Base-by-base conservation (phyloP, 805 yeast genomes). In the Candida khao-thaluensis region DNA sequence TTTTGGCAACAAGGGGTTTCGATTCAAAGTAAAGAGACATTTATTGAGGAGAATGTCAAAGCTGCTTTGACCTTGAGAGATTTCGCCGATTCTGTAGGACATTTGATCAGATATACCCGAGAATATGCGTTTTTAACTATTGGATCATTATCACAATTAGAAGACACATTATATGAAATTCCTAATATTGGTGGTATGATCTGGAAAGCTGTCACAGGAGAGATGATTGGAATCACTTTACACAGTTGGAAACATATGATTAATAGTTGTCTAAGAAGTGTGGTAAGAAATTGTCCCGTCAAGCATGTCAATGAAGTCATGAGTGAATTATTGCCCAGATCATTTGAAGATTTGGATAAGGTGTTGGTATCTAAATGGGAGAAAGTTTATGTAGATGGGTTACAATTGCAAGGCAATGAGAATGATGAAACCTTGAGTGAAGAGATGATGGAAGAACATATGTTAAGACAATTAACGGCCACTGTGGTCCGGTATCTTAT, bases 1-100 rank as follows among this genome's bases (percentile, higher is more conserved):
- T 93, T 93, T 59, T 93, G 99, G 99, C 98, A 95, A 56, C 95
- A 89, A 44, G 99, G 99, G 12, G 95, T 95, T 16, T 86, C 96
- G 1, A 85, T 86, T 42, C 95, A 93, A 62, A 81, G 95, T 2
- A 84, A 87, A 53, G 98, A 93, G 57, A 89, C 93, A 23, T 95
- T 93, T 50, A 82, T 93, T 47, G 95, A 86, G 56, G 98, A 93
- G 56, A 89, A 82, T 53, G 95, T 87, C 42, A 88, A 85, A 56
- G 98, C 99, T 0, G 87, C 93, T 70, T 84, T 85, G 47, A 90
- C 99, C 0, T 66, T 93, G 42, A 76, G 98, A 49, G 99, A 93
- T 63, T 93, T 93, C 71, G 98, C 99, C 0, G 98, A 95, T 58
- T 85, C 95, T 10, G 95, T 93, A 10, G 99, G 99, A 12, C 97